phyloP scores from a whole-genome alignment of 495 filamentous ascomycete species.

The Aspergillus incahuasiensis region DNA sequence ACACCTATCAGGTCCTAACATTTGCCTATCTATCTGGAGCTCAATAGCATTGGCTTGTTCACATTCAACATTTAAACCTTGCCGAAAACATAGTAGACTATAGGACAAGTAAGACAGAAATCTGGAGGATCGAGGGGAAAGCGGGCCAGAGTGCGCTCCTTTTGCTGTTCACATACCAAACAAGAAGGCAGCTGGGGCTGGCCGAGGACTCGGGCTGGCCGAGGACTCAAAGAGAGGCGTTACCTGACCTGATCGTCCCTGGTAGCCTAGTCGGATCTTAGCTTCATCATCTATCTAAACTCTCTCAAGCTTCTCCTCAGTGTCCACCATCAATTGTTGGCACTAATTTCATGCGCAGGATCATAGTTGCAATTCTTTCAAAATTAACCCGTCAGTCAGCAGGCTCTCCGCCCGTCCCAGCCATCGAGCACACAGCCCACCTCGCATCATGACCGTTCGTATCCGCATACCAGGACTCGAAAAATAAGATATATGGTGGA shows the following conservation, averaged over 20 bases:
- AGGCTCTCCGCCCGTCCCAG: slow-evolving; percentile 65
- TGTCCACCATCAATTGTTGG: neutral
- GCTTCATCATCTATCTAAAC: neutral
- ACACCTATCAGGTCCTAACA: no score
- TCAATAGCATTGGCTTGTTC: no score
- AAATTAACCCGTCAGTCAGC: slow-evolving; percentile 72
- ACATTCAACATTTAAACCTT: no score
- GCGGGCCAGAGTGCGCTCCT: no score
- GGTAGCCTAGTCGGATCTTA: neutral
- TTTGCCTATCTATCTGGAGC: no score
- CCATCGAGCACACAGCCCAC: slow-evolving; percentile 16
- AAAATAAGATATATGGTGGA: slow-evolving; percentile 10
- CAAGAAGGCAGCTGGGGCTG: neutral
- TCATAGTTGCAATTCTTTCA: slow-evolving; percentile 69
- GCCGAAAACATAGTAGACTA: no score
- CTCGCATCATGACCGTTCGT: slow-evolving; percentile 15
- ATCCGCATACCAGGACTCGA: slow-evolving; percentile 14
- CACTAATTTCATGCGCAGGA: slow-evolving; percentile 57
- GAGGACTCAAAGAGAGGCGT: no score
- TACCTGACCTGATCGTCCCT: neutral
- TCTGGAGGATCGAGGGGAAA: no score
- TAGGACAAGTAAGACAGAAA: no score
- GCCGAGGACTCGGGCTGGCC: no score
- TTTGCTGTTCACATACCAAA: no score
- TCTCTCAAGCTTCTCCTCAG: neutral